A percentile compares a stretch with the other conserved stretches of the same genome.
These are phyloP conservation scores for Choanephora cucurbitarum DNA, from an alignment of 371 early-diverging fungal genomes.

Conservation along the genomic window DNA sequence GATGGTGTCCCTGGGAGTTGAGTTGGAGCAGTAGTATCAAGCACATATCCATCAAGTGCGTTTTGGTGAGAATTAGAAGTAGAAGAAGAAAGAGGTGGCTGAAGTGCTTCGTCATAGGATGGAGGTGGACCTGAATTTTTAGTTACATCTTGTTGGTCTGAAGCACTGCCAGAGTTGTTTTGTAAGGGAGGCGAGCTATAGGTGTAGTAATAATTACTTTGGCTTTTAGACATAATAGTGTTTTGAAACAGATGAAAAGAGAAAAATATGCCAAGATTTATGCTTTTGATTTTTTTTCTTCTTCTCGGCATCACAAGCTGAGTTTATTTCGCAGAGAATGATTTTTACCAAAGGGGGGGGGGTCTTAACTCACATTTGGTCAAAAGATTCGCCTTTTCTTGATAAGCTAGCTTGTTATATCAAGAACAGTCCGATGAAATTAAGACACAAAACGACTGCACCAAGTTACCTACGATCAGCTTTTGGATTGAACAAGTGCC, in stretches of 20 bases:
- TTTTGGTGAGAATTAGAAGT: constrained; percentile 13
- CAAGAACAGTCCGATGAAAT: too few relatives aligned
- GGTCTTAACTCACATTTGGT: too few relatives aligned
- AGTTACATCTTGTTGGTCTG: constrained; percentile 19
- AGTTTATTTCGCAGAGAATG: too few relatives aligned
- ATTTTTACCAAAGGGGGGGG: too few relatives aligned
- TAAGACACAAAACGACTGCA: too few relatives aligned
- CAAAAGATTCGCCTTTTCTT: too few relatives aligned
- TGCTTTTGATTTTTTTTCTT: too few relatives aligned
- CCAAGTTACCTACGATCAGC: too few relatives aligned
- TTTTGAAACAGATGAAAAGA: background rate
- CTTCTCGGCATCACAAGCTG: too few relatives aligned
- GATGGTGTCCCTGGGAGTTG: background rate
- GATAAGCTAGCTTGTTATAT: too few relatives aligned
- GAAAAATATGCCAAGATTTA: background rate
- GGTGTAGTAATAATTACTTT: constrained; percentile 31
- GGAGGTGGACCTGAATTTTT: constrained; percentile 19
- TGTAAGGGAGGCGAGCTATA: constrained; percentile 27
- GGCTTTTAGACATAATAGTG: constrained; percentile 31
- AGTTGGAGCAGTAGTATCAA: constrained; percentile 13
- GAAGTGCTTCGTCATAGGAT: constrained; percentile 32
- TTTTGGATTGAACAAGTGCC: too few relatives aligned
- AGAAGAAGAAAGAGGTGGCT: constrained; percentile 11
- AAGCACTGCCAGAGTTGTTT: constrained; percentile 9
- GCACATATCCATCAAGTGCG: constrained; percentile 17